Base-by-base conservation (phyloP, 1,284 basidiomycete genomes). In the Marasmius fiardii region DNA sequence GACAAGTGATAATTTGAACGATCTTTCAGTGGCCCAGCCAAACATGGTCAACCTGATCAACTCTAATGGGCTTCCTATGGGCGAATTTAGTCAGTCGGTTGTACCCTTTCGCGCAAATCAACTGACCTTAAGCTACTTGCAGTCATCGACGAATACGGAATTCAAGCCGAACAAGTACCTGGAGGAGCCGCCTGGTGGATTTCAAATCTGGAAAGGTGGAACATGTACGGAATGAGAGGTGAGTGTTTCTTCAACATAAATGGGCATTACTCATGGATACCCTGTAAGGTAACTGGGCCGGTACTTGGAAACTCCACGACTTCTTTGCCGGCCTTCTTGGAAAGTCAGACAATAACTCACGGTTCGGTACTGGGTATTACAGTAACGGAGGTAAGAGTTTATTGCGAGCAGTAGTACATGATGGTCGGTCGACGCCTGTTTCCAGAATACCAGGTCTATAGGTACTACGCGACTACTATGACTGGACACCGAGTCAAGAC, bases 61-160 rank as follows among this genome's bases (percentile, higher is more conserved):
- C 53, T 52, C 58, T 12, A 39, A 24, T 26, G 59, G 56, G 7
- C 56, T 62, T 14, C 8, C 28, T 14, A 55, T 62, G 34, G 57
- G 57, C 1, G 59, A 62, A 54, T 62, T 62, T 53, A 34, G 60
- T 62, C 45, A 18, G 60, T 55, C 18, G 4, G 18, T 33, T 8
- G 18, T 35, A 31, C 23, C 8, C 11, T 21, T n/a, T 44, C 18
- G 31, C 12, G 18, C 45, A 16, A 26, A 14, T 18, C 2, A 28
- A 16, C 21, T 4, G 20, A 12, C 52, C 20, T 24, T n/a, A 18
- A 28, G 16, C 18, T 4, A 31, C 51, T 24, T n/a, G 47, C 37
- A 56, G 62, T 64, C 26, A 61, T 64, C 43, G 62, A 64, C 51
- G 62, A 64, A 52, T 64, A 64, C 48, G 62, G 55, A 20, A 61